A percentile compares a stretch with the other conserved stretches of the same genome.
These are phyloP conservation scores for Lasiodiplodia gonubiensis DNA, from an alignment of 2,329 filamentous ascomycete genomes.

Conservation along the genomic window DNA sequence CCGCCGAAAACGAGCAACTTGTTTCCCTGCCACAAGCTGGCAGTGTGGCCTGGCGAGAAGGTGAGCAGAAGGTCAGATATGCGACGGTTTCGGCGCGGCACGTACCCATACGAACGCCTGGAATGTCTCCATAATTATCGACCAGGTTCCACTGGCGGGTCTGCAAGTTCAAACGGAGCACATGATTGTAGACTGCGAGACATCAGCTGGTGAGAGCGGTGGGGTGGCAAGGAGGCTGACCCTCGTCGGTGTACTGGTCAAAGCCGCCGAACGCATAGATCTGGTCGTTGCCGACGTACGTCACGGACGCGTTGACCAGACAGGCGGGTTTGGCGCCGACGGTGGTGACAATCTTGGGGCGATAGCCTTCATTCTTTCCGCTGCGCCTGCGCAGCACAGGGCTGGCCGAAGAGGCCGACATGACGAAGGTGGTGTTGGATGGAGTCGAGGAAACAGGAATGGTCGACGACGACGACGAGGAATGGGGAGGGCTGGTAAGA, in stretches of 20 bases:
- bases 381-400: slow-evolving; percentile 59
- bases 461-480: slow-evolving; percentile 22
- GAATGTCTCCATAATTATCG: slow-evolving; percentile 98
- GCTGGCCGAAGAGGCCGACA: slow-evolving; percentile 69
- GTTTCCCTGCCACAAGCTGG: slow-evolving; percentile 89
- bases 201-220: slow-evolving; percentile 12
- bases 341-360: slow-evolving; percentile 75
- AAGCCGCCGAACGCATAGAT: slow-evolving; percentile 99
- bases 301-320: slow-evolving; percentile 96
- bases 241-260: slow-evolving; percentile 97
- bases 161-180: slow-evolving; percentile 83
- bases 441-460: slow-evolving; percentile 51
- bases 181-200: slow-evolving; percentile 85
- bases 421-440: slow-evolving; percentile 79
- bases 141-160: slow-evolving; percentile 94
- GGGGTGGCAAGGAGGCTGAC: slow-evolving; percentile 40
- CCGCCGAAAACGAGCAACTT: slow-evolving; percentile 98
- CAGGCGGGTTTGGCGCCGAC: slow-evolving; percentile 78
- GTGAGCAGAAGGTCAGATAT: slow-evolving; percentile 12
- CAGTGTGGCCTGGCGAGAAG: slow-evolving; percentile 75
- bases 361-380: slow-evolving; percentile 73
- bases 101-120: slow-evolving; percentile 93
- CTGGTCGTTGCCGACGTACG: slow-evolving; percentile 96
- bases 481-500: slow-evolving; percentile 21
- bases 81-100: slow-evolving; percentile 22